phyloP scores from a whole-genome alignment of 1,139 yeast genomes.

The Sugiyamaella sp. region DNA sequence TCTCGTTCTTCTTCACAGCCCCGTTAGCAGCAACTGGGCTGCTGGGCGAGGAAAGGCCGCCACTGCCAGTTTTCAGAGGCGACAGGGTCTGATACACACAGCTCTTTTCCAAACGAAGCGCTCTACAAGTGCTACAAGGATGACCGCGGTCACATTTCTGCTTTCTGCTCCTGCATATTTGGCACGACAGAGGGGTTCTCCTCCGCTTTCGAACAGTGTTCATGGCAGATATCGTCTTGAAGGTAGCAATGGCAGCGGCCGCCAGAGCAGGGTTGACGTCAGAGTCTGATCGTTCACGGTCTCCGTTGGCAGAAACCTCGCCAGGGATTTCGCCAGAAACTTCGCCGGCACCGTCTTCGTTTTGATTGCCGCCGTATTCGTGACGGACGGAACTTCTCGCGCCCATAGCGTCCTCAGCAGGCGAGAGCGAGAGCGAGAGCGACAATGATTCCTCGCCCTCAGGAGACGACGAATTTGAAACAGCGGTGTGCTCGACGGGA shows the following conservation, averaged over 20 bases:
- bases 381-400: too few species aligned
- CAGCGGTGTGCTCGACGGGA: not conserved
- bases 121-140: conserved; percentile 33
- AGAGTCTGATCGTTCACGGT: not conserved
- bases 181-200: conserved; percentile 33
- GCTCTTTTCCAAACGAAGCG: conserved; percentile 25
- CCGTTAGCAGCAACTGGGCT: conserved; percentile 9
- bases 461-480: not conserved
- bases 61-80: conserved; percentile 5
- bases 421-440: not conserved
- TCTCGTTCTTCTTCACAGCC: conserved; percentile 8
- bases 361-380: not conserved
- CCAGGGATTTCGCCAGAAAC: not conserved
- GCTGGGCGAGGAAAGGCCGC: not conserved
- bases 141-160: conserved; percentile 34
- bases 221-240: conserved; percentile 10
- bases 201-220: conserved; percentile 24
- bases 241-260: conserved; percentile 13
- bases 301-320: not conserved
- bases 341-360: not conserved
- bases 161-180: conserved; percentile 33
- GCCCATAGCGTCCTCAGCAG: too few species aligned
- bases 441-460: not conserved
- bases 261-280: conserved; percentile 10
- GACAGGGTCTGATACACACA: conserved; percentile 28